A percentile compares a stretch with the other conserved stretches of the same genome.
Conservation (phyloP, 768 basidiomycete genomes). For the Phanerochaete carnosa region DNA sequence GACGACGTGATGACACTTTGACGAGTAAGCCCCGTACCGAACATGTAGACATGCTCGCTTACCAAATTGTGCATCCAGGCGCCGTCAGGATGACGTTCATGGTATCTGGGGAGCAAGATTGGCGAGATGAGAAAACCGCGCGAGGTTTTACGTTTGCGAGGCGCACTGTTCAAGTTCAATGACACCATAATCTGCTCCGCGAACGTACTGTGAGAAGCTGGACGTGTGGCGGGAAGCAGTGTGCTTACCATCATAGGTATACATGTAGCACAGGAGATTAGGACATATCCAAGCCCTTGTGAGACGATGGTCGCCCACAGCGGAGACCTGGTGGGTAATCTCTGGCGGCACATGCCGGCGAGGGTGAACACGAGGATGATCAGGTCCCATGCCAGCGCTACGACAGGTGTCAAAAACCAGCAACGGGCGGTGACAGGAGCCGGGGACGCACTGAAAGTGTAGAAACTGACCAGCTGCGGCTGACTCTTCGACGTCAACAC, state of each 20-base stretch:
- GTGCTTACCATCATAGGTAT: constrained; percentile 4
- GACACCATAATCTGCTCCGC: neutral
- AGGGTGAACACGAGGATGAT: constrained; percentile 3
- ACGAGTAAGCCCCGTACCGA: too few species aligned
- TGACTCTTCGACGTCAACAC: neutral
- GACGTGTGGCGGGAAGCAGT: neutral
- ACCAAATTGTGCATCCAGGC: neutral
- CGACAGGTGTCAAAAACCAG: neutral
- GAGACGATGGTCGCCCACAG: neutral
- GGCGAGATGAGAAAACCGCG: neutral
- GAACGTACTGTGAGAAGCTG: neutral
- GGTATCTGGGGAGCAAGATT: neutral
- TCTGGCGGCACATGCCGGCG: neutral
- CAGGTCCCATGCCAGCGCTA: constrained; percentile 5
- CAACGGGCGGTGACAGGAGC: neutral
- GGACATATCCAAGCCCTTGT: neutral
- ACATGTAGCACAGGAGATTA: neutral
- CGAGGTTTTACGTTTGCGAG: neutral
- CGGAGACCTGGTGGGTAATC: neutral
- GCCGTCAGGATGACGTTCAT: constrained; percentile 2
- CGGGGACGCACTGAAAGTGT: constrained; percentile 1
- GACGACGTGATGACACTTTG: too few species aligned
- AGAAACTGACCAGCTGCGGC: neutral
- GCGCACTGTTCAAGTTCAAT: constrained; percentile 2
- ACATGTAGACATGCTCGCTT: too few species aligned